A percentile compares a stretch with the other conserved stretches of the same genome.
Evolutionary conservation across 2,329 filamentous ascomycete genomes (phyloP).

Genomic region (Helotiales sp.): DNA sequence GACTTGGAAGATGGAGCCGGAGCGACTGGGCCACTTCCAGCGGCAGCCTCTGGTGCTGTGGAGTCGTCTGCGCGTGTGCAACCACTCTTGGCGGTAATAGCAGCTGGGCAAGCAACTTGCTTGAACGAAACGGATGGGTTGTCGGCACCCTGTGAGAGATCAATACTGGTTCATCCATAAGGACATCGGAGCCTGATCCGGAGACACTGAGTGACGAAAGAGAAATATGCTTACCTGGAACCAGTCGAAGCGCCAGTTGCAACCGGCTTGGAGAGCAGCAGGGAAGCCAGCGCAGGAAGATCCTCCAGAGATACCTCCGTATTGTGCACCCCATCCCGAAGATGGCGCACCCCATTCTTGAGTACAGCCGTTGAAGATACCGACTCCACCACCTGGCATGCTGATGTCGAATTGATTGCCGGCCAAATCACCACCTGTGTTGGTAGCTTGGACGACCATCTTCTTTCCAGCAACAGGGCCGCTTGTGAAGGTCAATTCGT

Average conservation of each 20-base stretch:
- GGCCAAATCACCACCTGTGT: conserved; percentile 63
- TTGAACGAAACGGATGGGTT: conserved; percentile 53
- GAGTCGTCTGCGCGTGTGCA: conserved; percentile 43
- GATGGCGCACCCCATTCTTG: conserved; percentile 52
- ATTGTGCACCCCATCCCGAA: conserved; percentile 52
- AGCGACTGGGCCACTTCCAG: not conserved
- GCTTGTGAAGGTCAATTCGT: conserved; percentile 54
- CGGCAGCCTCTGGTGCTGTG: conserved; percentile 12
- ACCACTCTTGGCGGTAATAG: conserved; percentile 50
- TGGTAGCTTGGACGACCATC: conserved; percentile 69
- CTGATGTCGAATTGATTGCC: conserved; percentile 63
- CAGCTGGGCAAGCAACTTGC: conserved; percentile 54
- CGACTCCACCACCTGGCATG: conserved; percentile 62
- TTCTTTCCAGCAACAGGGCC: conserved; percentile 61
- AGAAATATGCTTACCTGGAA: conserved; percentile 45
- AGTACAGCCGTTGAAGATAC: conserved; percentile 59
- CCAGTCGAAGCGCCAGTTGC: conserved; percentile 60
- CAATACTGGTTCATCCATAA: not conserved
- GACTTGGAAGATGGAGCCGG: not conserved
- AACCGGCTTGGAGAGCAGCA: conserved; percentile 49
- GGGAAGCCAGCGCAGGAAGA: conserved; percentile 53
- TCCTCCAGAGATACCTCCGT: conserved; percentile 53
- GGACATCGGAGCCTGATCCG: no score
- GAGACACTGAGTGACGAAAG: no score
- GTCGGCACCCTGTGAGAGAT: conserved; percentile 46